Percentiles rank a stretch among this genome's conserved stretches.
These are phyloP conservation scores for Stylonectria norvegica DNA, from an alignment of 2,329 filamentous ascomycete genomes.

Conservation along the genomic window DNA sequence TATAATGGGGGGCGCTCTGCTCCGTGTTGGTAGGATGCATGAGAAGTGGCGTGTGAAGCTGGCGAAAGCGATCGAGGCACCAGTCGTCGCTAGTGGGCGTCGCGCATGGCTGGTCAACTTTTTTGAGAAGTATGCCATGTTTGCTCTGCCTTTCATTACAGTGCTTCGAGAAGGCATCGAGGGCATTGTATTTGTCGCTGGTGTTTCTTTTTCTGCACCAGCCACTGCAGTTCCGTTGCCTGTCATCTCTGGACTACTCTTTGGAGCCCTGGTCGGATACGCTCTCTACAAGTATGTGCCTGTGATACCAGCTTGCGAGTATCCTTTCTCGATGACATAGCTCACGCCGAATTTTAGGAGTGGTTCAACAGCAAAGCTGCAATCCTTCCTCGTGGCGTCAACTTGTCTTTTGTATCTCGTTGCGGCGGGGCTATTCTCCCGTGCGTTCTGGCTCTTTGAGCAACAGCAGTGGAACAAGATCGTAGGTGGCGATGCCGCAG, in stretches of 20 bases:
- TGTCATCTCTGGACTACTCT: conserved; percentile 66
- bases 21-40: conserved; percentile 79
- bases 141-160: conserved; percentile 80
- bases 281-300: conserved; percentile 67
- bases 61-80: conserved; percentile 60
- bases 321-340: neutral
- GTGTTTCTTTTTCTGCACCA: conserved; percentile 73
- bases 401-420: conserved; percentile 84
- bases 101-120: conserved; percentile 55
- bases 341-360: conserved; percentile 30
- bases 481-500: conserved; percentile 55
- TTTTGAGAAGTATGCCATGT: conserved; percentile 81
- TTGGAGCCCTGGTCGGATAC: conserved; percentile 66
- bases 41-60: conserved; percentile 85
- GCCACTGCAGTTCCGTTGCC: conserved; percentile 74
- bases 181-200: conserved; percentile 83
- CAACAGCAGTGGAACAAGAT: conserved; percentile 65
- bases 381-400: conserved; percentile 76
- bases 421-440: conserved; percentile 77
- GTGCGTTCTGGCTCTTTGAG: conserved; percentile 72
- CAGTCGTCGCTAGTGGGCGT: conserved; percentile 39
- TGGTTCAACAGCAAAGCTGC: conserved; percentile 46
- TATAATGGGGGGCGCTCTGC: conserved; percentile 73
- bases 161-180: conserved; percentile 82
- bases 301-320: neutral